phyloP scores from a whole-genome alignment of 2,329 filamentous ascomycete species.

The Pseudogymnoascus sp. region DNA sequence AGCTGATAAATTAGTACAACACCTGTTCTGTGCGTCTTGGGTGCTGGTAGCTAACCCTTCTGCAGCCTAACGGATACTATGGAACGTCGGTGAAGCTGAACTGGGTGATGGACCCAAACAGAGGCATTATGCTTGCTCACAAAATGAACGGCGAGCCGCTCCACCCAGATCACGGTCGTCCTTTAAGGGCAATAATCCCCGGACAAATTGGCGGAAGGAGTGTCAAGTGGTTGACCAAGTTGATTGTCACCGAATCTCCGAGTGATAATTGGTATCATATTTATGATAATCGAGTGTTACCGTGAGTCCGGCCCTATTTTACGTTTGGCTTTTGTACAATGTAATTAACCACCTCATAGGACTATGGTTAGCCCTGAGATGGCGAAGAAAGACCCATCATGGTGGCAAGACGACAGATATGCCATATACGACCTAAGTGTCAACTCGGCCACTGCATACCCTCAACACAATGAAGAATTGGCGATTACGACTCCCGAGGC shows the following conservation, averaged over 20 bases:
- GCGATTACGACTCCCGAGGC: constrained; percentile 39
- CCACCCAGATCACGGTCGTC: constrained; percentile 77
- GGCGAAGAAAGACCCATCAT: constrained; percentile 63
- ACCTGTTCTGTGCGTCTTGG: too few species aligned
- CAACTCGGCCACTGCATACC: constrained; percentile 76
- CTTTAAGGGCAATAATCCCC: constrained; percentile 74
- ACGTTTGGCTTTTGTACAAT: too few species aligned
- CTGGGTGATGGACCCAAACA: constrained; percentile 78
- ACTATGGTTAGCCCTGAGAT: constrained; percentile 80
- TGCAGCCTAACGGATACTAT: constrained; percentile 71
- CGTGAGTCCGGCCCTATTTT: constrained; percentile 27
- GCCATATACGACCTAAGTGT: constrained; percentile 88
- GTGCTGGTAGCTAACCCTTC: background rate
- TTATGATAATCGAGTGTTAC: constrained; percentile 84
- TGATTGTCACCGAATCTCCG: constrained; percentile 69
- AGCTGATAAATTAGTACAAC: constrained; percentile 59
- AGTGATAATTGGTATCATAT: constrained; percentile 96
- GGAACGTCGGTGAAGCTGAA: constrained; percentile 83
- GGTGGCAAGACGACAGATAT: constrained; percentile 85
- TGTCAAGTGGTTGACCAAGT: constrained; percentile 83
- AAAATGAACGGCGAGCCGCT: constrained; percentile 84
- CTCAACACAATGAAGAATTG: constrained; percentile 68
- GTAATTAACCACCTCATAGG: background rate
- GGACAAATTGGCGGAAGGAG: constrained; percentile 88
- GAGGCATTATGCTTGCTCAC: constrained; percentile 79